These are phyloP conservation scores for Aleurites moluccanus DNA, from an alignment of 441 rosid species.

Conservation along the genomic window DNA sequence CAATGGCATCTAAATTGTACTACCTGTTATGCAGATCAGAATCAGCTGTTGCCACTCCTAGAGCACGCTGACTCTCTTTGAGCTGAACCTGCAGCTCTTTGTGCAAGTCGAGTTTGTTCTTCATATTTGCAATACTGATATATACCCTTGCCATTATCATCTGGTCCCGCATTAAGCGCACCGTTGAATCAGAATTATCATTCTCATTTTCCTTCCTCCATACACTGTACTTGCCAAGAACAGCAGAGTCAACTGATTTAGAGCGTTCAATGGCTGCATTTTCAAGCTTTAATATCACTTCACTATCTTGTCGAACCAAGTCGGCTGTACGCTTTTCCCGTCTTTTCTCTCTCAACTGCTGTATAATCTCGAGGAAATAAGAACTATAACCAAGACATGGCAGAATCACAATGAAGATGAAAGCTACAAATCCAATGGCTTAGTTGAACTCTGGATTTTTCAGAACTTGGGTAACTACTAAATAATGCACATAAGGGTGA, in stretches of 20 bases:
- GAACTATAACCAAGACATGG: slow-evolving; percentile 5
- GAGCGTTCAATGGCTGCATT: slow-evolving; percentile 94
- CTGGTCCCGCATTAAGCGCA: slow-evolving; percentile 91
- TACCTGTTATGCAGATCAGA: slow-evolving; percentile 86
- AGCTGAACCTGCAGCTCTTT: slow-evolving; percentile 73
- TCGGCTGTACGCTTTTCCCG: slow-evolving; percentile 80
- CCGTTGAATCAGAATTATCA: slow-evolving; percentile 82
- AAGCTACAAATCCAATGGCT: not conserved
- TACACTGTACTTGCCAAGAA: slow-evolving; percentile 87
- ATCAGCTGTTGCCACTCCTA: slow-evolving; percentile 74
- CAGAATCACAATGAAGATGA: slow-evolving; percentile 7
- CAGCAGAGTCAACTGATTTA: slow-evolving; percentile 89
- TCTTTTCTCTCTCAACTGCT: slow-evolving; percentile 87
- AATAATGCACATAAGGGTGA: slow-evolving; percentile 13
- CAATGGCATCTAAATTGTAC: slow-evolving; percentile 10
- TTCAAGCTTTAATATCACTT: slow-evolving; percentile 72
- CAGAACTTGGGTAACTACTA: not conserved
- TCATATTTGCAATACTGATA: slow-evolving; percentile 68
- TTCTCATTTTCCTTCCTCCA: slow-evolving; percentile 95
- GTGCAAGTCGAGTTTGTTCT: slow-evolving; percentile 60
- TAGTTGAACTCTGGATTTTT: slow-evolving; percentile 3
- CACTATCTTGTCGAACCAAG: slow-evolving; percentile 67
- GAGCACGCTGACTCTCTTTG: slow-evolving; percentile 78
- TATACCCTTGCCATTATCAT: slow-evolving; percentile 95
- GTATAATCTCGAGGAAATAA: slow-evolving; percentile 32